Percentiles rank a stretch among this genome's conserved stretches.
These are phyloP conservation scores for Piper longum DNA, from an alignment of 164 flowering plant species.

Conservation along the genomic window DNA sequence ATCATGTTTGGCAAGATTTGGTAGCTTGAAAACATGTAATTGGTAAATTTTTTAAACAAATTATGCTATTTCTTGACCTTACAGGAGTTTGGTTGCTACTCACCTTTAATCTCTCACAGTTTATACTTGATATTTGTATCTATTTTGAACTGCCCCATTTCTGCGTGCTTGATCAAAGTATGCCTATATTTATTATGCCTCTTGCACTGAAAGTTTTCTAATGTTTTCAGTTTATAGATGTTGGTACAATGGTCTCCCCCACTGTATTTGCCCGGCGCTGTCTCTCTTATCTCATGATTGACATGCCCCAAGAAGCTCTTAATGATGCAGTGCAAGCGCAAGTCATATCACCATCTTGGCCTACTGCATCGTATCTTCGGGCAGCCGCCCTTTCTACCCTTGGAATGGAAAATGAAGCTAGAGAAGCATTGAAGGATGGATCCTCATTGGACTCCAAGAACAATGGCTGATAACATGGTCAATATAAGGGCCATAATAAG, in stretches of 20 bases:
- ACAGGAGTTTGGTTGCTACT: no score
- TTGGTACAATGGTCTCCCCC: slow-evolving; percentile 85
- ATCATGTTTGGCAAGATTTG: no score
- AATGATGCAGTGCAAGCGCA: slow-evolving; percentile 84
- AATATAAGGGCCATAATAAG: neutral
- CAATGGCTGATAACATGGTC: slow-evolving; percentile 12
- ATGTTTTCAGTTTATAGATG: slow-evolving; percentile 69
- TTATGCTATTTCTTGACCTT: no score
- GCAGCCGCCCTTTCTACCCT: slow-evolving; percentile 58
- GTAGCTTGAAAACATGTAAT: no score
- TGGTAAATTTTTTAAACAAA: no score
- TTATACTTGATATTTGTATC: no score
- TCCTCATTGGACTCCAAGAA: slow-evolving; percentile 49
- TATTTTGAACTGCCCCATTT: no score
- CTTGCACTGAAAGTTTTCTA: neutral
- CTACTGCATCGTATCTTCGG: slow-evolving; percentile 73
- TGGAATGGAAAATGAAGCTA: slow-evolving; percentile 69
- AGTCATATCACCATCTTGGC: slow-evolving; percentile 70
- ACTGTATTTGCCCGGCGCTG: slow-evolving; percentile 89
- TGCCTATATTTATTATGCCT: neutral
- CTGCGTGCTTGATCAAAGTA: no score
- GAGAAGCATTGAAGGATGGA: slow-evolving; percentile 64
- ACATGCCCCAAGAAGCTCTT: slow-evolving; percentile 73
- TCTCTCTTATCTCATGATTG: slow-evolving; percentile 56
- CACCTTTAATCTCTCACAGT: no score